Base-by-base conservation (phyloP, 2,329 filamentous ascomycete species). In the Penicillium sp. region DNA sequence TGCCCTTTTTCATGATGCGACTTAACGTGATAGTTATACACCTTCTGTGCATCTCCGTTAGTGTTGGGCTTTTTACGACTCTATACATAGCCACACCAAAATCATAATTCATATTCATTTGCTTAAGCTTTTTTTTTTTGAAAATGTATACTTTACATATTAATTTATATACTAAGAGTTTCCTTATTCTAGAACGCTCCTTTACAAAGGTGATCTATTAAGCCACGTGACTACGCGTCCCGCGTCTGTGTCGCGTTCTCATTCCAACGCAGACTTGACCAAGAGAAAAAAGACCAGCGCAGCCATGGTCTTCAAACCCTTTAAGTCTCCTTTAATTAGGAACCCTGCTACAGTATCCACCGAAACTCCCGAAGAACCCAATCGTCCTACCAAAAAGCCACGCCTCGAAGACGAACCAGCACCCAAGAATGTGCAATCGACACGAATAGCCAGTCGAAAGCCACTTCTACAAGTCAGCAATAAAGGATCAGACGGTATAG, bases 301-400 rank as follows among this genome's bases (percentile, higher is more conserved):
- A 58, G 53, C 50, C 57, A 77, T 78, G 75, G 70, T 75, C 51
- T 77, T 76, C 55, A 78, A 78, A 61, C 77, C 77, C 6, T 79
- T 79, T 53, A 75, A 73, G 40, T 73, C 77, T 46, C 75, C 76
- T 61, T 71, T 74, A 28, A 73, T 77, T 47, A 73, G 69, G 62
- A 76, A 74, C 36, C 57, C 66, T 8, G 25, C 42, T 28, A 33
- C 55, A 17, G 14, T 45, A 8, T 41, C 59, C 4, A 40, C 43
- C 1, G 31, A 53, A 2, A 37, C 26, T 4, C 16, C 30, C 14
- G 56, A 63, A 25, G 55, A 58, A 9, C 19, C 59, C 8, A 56
- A 44, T 25, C 61, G 66, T 22, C 67, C 69, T 4, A 50, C 69
- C 4, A 77, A 78, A 61, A 72, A 74, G 59, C 71, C 67, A 25